Conservation (phyloP, 1,284 basidiomycete genomes). For the Puccinia hordei region DNA sequence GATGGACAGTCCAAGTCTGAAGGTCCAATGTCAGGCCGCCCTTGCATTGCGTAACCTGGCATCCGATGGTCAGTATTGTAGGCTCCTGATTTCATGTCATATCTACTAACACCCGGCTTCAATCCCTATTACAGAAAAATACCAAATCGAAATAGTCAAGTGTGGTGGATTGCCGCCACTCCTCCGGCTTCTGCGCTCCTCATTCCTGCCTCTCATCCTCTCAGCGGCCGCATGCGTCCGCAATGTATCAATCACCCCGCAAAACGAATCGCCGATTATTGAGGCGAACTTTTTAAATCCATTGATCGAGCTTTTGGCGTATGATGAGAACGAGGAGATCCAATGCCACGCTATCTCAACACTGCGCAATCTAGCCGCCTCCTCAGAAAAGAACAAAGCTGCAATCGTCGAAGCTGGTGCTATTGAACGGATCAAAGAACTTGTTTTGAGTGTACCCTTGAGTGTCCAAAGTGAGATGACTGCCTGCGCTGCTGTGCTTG, state of each 20-base stretch:
- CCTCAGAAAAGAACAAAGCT: constrained; percentile 96
- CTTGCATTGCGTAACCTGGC: constrained; percentile 94
- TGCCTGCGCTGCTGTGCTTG: constrained; percentile 92
- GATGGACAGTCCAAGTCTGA: constrained; percentile 96
- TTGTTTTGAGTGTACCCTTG: constrained; percentile 91
- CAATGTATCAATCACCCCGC: constrained; percentile 97
- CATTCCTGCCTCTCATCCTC: constrained; percentile 96
- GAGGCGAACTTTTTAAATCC: constrained; percentile 96
- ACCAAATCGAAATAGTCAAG: constrained; percentile 97
- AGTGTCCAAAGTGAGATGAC: constrained; percentile 99
- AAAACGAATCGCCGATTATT: constrained; percentile 98
- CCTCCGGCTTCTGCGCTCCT: constrained; percentile 90
- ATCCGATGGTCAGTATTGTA: constrained; percentile 74
- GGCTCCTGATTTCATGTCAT: not conserved
- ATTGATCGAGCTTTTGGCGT: constrained; percentile 90
- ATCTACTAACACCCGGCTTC: not conserved
- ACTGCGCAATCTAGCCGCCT: constrained; percentile 91
- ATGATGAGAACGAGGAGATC: constrained; percentile 98
- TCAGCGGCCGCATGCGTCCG: constrained; percentile 98
- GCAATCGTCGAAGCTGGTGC: constrained; percentile 98
- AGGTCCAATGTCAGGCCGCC: constrained; percentile 98
- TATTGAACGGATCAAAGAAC: constrained; percentile 95
- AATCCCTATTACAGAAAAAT: constrained; percentile 74
- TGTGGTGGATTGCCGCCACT: constrained; percentile 89
- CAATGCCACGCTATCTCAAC: constrained; percentile 99